These are phyloP conservation scores for Lyophyllum semitale DNA, from an alignment of 768 basidiomycete genomes.

Conservation along the genomic window DNA sequence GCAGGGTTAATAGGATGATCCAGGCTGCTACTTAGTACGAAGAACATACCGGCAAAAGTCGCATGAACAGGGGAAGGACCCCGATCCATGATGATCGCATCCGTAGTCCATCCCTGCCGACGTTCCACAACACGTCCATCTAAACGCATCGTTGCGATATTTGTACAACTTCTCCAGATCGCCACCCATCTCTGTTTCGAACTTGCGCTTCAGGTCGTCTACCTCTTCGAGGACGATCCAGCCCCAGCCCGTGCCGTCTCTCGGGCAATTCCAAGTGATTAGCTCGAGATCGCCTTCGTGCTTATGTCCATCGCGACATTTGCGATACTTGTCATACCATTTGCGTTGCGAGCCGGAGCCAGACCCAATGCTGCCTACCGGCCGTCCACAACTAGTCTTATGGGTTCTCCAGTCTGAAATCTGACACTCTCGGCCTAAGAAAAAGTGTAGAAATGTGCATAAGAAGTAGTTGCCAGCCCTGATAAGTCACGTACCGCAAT, in stretches of 20 bases:
- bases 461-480: neutral
- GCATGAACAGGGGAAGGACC: slow-evolving; percentile 35
- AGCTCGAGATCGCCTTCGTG: slow-evolving; percentile 38
- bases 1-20: neutral
- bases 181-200: slow-evolving; percentile 28
- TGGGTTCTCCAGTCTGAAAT: slow-evolving; percentile 31
- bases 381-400: slow-evolving; percentile 23
- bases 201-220: slow-evolving; percentile 28
- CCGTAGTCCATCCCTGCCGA: slow-evolving; percentile 33
- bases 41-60: slow-evolving; percentile 36
- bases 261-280: slow-evolving; percentile 32
- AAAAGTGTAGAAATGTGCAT: neutral
- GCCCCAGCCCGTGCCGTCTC: slow-evolving; percentile 33
- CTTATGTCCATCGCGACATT: slow-evolving; percentile 28
- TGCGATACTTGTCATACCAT: slow-evolving; percentile 36
- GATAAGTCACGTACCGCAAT: slow-evolving; percentile 9
- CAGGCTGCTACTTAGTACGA: neutral
- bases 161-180: slow-evolving; percentile 28
- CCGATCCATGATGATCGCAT: slow-evolving; percentile 42
- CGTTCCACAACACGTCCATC: slow-evolving; percentile 42
- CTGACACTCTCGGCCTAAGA: slow-evolving; percentile 26
- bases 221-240: slow-evolving; percentile 24
- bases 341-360: slow-evolving; percentile 2
- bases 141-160: slow-evolving; percentile 32
- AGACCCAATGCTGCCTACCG: neutral